Conservation (phyloP, 495 filamentous ascomycete species). For the Penicillium soppii region DNA sequence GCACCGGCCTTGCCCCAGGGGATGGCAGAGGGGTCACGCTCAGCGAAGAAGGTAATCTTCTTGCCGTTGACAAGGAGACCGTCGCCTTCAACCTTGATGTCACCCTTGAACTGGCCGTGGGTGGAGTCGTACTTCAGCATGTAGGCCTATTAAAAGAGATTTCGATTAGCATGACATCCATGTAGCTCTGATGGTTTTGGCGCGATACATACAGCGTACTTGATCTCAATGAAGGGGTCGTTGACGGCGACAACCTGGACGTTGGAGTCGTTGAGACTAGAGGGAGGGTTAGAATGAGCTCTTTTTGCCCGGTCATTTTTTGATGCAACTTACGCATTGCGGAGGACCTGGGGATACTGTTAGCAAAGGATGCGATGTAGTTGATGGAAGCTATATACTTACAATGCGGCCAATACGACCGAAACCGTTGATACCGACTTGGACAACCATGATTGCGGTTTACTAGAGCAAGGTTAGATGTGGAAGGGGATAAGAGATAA, state of each 20-base stretch:
- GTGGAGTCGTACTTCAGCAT: constrained; percentile 99
- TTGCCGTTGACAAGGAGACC: constrained; percentile 93
- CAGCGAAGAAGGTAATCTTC: constrained; percentile 91
- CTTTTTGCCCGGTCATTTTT: neutral
- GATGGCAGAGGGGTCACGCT: constrained; percentile 88
- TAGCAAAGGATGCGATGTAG: constrained; percentile 11
- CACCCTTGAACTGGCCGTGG: constrained; percentile 96
- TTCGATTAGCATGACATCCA: neutral
- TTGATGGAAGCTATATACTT: constrained; percentile 32
- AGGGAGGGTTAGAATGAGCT: constrained; percentile 33
- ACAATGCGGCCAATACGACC: constrained; percentile 98
- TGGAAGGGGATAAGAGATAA: neutral
- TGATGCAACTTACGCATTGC: constrained; percentile 65
- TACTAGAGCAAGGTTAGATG: constrained; percentile 12
- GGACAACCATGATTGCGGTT: constrained; percentile 47
- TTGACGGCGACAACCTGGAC: constrained; percentile 95
- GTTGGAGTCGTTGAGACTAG: constrained; percentile 78
- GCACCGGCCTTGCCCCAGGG: constrained; percentile 88
- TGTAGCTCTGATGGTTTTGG: neutral
- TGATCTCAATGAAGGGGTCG: constrained; percentile 97
- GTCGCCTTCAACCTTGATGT: constrained; percentile 64
- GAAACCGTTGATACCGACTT: constrained; percentile 99
- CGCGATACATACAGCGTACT: constrained; percentile 90
- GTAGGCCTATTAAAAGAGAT: constrained; percentile 66
- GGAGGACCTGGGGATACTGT: constrained; percentile 58